phyloP scores from a whole-genome alignment of 139 green algal species.

The Desmodesmus armatus region DNA sequence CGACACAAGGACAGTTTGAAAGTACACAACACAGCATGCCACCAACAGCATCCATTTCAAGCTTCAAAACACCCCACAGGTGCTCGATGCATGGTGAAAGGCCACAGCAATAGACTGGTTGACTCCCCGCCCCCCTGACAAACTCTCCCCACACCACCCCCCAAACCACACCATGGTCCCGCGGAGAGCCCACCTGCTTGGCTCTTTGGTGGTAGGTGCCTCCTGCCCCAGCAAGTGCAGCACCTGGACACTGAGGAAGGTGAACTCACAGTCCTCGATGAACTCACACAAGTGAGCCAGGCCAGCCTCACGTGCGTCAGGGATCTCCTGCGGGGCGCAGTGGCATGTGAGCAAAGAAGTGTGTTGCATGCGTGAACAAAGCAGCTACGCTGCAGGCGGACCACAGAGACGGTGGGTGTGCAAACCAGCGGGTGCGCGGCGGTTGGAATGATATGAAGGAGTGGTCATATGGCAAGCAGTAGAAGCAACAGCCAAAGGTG shows the following conservation, averaged over 20 bases:
- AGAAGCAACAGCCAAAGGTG: too few species aligned
- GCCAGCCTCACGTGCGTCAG: conserved; percentile 97
- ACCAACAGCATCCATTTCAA: too few species aligned
- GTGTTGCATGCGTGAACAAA: background rate
- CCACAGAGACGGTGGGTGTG: background rate
- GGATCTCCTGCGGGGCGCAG: conserved; percentile 77
- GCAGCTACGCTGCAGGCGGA: background rate
- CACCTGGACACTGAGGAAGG: conserved; percentile 95
- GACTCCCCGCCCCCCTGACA: background rate
- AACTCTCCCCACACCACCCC: background rate
- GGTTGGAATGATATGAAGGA: too few species aligned
- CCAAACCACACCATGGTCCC: background rate
- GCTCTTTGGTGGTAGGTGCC: conserved; percentile 76
- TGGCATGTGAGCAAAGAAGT: background rate
- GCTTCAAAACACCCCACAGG: too few species aligned
- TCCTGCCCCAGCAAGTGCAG: conserved; percentile 94
- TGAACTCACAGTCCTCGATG: conserved; percentile 99
- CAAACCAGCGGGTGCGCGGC: too few species aligned
- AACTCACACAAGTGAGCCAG: conserved; percentile 98
- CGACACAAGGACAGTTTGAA: too few species aligned
- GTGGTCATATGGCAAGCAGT: too few species aligned
- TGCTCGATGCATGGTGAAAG: too few species aligned
- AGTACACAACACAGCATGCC: too few species aligned
- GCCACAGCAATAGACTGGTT: too few species aligned
- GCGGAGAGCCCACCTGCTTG: conserved; percentile 45